A percentile compares a stretch with the other conserved stretches of the same genome.
phyloP scores from a whole-genome alignment of 768 basidiomycete species.

The Scleroderma citrinum region DNA sequence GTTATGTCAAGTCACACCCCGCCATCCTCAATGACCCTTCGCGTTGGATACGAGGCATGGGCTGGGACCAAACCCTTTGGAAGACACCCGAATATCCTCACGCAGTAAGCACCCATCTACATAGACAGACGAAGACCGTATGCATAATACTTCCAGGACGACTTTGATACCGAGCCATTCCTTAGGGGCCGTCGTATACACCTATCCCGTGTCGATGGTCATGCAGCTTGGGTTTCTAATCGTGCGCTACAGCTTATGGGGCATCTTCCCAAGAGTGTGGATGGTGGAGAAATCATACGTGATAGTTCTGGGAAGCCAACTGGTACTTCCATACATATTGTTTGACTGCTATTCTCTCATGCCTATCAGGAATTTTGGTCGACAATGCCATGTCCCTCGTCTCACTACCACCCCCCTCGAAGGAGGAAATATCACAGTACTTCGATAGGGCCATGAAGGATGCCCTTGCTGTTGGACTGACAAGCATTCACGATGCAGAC shows the following conservation, averaged over 20 bases:
- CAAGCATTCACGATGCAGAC: slow-evolving; percentile 81
- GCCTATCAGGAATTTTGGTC: slow-evolving; percentile 56
- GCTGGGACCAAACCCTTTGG: slow-evolving; percentile 94
- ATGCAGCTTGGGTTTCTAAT: slow-evolving; percentile 83
- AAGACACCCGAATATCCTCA: slow-evolving; percentile 57
- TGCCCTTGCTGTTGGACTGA: slow-evolving; percentile 75
- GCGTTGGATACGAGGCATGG: slow-evolving; percentile 78
- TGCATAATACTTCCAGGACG: slow-evolving; percentile 40
- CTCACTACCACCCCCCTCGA: slow-evolving; percentile 56
- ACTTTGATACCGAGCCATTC: slow-evolving; percentile 64
- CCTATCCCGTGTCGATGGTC: slow-evolving; percentile 73
- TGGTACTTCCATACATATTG: slow-evolving; percentile 34
- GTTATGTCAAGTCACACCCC: slow-evolving; percentile 52
- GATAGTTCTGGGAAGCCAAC: slow-evolving; percentile 59
- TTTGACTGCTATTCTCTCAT: neutral
- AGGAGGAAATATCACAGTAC: slow-evolving; percentile 50
- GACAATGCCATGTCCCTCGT: slow-evolving; percentile 86
- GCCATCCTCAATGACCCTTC: slow-evolving; percentile 46
- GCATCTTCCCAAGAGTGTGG: slow-evolving; percentile 53
- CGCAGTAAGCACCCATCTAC: slow-evolving; percentile 42
- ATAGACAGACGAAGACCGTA: neutral
- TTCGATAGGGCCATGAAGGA: slow-evolving; percentile 61
- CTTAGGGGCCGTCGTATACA: slow-evolving; percentile 68
- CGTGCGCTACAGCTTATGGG: slow-evolving; percentile 61
- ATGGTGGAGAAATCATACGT: slow-evolving; percentile 72